Percentiles rank a stretch among this genome's conserved stretches.
phyloP scores from a whole-genome alignment of 371 early-diverging fungal species.

The Mucor indicus region DNA sequence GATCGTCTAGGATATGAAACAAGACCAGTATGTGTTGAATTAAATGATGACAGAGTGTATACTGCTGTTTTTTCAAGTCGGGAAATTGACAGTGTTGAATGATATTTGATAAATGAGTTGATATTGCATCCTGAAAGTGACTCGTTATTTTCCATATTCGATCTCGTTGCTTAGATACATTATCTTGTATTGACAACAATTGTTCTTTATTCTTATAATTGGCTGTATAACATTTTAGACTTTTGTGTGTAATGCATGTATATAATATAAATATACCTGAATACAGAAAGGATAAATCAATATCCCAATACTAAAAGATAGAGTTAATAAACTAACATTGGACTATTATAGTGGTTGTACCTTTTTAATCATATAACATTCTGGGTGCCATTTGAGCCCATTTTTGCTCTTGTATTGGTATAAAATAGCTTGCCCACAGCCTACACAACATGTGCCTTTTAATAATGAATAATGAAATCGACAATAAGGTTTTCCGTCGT shows the following conservation, averaged over 20 bases:
- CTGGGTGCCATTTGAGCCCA: constrained; percentile 90
- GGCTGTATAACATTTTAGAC: not conserved
- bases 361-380: constrained; percentile 94
- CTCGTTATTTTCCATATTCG: constrained; percentile 81
- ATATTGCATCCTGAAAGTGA: constrained; percentile 87
- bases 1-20: constrained; percentile 76
- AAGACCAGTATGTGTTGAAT: constrained; percentile 82
- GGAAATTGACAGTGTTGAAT: constrained; percentile 71
- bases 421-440: constrained; percentile 84
- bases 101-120: constrained; percentile 88
- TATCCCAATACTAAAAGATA: too few species aligned
- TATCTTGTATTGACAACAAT: constrained; percentile 7
- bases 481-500: constrained; percentile 85
- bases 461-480: constrained; percentile 84
- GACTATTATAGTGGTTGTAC: too few species aligned
- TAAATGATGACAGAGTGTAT: constrained; percentile 75
- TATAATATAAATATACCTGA: too few species aligned
- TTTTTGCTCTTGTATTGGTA: constrained; percentile 73
- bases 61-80: constrained; percentile 65
- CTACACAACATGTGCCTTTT: constrained; percentile 82
- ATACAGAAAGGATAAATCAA: too few species aligned
- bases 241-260: not conserved
- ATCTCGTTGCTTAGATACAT: constrained; percentile 67
- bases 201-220: constrained; percentile 5
- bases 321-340: too few species aligned